Conservation (phyloP, 2,329 filamentous ascomycete genomes). For the Tolypocladium tropicale region DNA sequence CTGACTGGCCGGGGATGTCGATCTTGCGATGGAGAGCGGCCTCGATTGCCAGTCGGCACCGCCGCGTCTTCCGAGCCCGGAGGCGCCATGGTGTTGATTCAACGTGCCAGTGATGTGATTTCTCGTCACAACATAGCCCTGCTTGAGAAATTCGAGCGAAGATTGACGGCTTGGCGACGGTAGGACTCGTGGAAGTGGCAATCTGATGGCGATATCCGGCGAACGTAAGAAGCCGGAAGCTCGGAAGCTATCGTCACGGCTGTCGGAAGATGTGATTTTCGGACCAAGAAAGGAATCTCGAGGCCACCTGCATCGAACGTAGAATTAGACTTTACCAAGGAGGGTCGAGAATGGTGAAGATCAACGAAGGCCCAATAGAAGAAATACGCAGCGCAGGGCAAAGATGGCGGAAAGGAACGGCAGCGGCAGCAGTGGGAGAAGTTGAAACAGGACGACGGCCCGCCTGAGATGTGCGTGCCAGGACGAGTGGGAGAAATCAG, state of each 20-base stretch:
- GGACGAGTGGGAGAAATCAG: neutral
- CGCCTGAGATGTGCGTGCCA: too few relatives aligned
- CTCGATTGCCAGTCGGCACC: constrained; percentile 26
- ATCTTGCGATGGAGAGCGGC: constrained; percentile 27
- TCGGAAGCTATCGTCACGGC: neutral
- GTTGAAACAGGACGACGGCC: neutral
- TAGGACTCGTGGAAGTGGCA: neutral
- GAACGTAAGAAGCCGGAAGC: neutral
- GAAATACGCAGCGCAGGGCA: neutral
- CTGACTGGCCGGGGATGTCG: constrained; percentile 44
- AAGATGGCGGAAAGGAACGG: neutral
- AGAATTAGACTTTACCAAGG: neutral
- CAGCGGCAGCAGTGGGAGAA: neutral
- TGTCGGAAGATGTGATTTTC: neutral
- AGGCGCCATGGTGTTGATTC: constrained; percentile 23
- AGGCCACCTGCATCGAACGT: neutral
- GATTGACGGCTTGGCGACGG: neutral
- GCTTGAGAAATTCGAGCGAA: neutral
- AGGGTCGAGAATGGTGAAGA: neutral
- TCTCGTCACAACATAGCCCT: constrained; percentile 10
- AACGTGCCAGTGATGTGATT: neutral
- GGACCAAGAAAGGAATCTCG: neutral
- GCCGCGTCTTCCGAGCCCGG: constrained; percentile 23
- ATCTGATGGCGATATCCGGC: neutral
- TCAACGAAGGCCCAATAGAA: neutral